phyloP scores from a whole-genome alignment of 225 moss, liverwort and hornwort genomes.

The Bryoerythrophyllum caledonicum region DNA sequence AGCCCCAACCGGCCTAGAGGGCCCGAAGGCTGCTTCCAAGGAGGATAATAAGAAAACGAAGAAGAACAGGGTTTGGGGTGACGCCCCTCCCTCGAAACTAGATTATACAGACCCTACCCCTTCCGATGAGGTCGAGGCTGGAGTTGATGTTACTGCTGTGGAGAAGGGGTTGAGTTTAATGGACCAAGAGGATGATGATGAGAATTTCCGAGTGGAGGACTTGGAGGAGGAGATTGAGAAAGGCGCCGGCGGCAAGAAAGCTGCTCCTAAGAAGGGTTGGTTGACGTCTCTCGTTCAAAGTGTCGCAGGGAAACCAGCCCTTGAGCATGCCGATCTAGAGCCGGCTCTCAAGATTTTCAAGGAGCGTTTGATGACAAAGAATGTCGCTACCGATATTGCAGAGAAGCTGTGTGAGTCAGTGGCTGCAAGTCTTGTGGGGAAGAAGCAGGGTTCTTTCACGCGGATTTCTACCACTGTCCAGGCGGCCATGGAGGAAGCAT shows the following conservation, averaged over 20 bases:
- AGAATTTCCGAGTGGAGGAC: conserved; percentile 67
- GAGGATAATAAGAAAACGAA: conserved; percentile 85
- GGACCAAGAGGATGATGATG: conserved; percentile 86
- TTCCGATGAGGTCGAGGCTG: conserved; percentile 36
- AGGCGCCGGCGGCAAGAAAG: conserved; percentile 44
- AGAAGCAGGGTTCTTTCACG: conserved; percentile 95
- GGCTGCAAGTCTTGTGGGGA: conserved; percentile 90
- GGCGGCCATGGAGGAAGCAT: conserved; percentile 96
- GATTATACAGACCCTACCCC: conserved; percentile 74
- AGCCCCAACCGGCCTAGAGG: conserved; percentile 44
- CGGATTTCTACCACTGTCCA: conserved; percentile 90
- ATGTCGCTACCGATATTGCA: conserved; percentile 96
- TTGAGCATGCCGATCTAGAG: conserved; percentile 78
- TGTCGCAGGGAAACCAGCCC: conserved; percentile 85
- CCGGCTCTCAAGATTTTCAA: conserved; percentile 93
- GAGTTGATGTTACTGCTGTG: conserved; percentile 37
- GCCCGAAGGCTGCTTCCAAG: conserved; percentile 61
- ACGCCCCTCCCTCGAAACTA: conserved; percentile 77
- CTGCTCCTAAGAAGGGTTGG: conserved; percentile 77
- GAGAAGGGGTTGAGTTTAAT: conserved; percentile 87
- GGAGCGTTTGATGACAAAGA: conserved; percentile 94
- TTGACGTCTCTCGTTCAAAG: conserved; percentile 86
- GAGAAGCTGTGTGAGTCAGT: conserved; percentile 99
- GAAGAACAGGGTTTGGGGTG: conserved; percentile 93
- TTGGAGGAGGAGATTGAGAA: conserved; percentile 53